Evolutionary conservation across 2,329 filamentous ascomycete genomes (phyloP).

Genomic region (Sporothrix variecibatus): DNA sequence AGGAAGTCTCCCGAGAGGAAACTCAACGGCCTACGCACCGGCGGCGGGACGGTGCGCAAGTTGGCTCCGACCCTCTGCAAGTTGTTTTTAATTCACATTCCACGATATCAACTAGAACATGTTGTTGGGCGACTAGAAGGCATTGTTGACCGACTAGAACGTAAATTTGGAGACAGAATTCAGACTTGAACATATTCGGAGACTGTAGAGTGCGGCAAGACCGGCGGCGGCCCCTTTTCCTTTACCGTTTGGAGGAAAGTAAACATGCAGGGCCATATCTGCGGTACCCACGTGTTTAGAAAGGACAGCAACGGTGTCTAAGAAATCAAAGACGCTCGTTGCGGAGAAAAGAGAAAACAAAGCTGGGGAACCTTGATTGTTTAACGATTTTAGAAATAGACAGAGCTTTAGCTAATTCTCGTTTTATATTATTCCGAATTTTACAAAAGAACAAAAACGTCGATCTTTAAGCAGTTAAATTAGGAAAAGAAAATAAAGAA

Average conservation of each 20-base stretch:
- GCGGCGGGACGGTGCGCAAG: constrained; percentile 7
- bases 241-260: neutral
- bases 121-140: neutral
- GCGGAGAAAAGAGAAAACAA: neutral
- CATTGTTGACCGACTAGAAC: neutral
- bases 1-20: neutral
- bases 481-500: too few species aligned
- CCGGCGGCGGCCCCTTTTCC: neutral
- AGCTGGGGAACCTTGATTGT: neutral
- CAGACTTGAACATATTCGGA: neutral
- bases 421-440: too few species aligned
- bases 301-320: neutral
- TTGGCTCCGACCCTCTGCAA: neutral
- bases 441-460: too few species aligned
- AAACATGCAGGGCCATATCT: neutral
- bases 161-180: neutral
- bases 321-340: neutral
- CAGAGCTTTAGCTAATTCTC: too few species aligned
- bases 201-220: neutral
- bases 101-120: neutral
- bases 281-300: neutral
- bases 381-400: too few species aligned
- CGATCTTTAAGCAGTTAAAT: too few species aligned
- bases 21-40: neutral
- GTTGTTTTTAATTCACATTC: neutral